Evolutionary conservation across 1,139 yeast species (phyloP).

Genomic region (Zhuliangozyma parablackwelliae): DNA sequence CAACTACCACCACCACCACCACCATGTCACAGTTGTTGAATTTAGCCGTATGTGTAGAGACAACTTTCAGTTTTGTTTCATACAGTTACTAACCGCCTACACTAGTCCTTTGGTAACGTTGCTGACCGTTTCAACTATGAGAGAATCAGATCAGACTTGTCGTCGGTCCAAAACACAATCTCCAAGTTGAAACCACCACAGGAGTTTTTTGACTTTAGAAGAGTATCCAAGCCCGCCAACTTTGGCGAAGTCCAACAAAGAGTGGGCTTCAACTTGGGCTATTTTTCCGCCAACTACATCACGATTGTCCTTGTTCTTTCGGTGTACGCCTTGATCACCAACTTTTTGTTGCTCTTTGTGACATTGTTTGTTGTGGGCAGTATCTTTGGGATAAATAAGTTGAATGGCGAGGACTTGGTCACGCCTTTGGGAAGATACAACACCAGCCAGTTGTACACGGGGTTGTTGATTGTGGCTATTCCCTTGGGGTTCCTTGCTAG

Average conservation of each 20-base stretch:
- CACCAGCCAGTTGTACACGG: constrained; percentile 86
- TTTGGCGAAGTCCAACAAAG: constrained; percentile 88
- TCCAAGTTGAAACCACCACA: constrained; percentile 82
- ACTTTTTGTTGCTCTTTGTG: constrained; percentile 78
- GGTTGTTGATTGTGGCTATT: constrained; percentile 67
- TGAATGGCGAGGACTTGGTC: constrained; percentile 77
- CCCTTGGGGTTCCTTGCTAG: constrained; percentile 93
- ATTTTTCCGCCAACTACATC: constrained; percentile 85
- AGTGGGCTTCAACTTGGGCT: constrained; percentile 78
- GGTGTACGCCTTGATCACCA: constrained; percentile 64
- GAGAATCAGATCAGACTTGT: constrained; percentile 39
- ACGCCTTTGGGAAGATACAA: constrained; percentile 66
- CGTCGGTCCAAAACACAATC: constrained; percentile 54
- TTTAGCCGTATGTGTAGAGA: constrained; percentile 7
- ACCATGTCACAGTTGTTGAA: constrained; percentile 8
- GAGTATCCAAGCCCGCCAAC: constrained; percentile 85
- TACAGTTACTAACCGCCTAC: constrained; percentile 5
- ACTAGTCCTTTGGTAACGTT: constrained; percentile 15
- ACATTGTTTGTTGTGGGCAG: constrained; percentile 67
- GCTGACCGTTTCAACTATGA: constrained; percentile 51
- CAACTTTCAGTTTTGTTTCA: background rate
- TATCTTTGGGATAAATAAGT: constrained; percentile 68
- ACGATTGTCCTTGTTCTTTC: constrained; percentile 65
- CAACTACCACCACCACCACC: no score
- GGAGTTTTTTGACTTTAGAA: constrained; percentile 88